Evolutionary conservation across 2,329 filamentous ascomycete species (phyloP).

Genomic region (Hortaea werneckii): DNA sequence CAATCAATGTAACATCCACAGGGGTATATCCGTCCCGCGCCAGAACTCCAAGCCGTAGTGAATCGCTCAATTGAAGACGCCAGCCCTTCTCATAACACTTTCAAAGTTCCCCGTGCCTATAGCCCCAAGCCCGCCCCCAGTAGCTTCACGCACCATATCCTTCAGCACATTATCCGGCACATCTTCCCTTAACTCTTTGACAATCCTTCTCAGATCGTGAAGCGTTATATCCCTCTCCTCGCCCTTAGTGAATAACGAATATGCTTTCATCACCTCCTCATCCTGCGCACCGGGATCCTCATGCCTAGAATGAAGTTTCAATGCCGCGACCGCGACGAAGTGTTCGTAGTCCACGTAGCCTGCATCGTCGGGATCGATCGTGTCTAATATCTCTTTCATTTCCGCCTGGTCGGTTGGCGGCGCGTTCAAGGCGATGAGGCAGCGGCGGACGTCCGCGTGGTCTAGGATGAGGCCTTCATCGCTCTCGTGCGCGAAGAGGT

Average conservation of each 20-base stretch:
- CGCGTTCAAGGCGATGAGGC: slow-evolving; percentile 63
- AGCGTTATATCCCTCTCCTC: slow-evolving; percentile 62
- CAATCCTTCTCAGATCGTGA: slow-evolving; percentile 66
- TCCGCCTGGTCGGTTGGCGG: slow-evolving; percentile 54
- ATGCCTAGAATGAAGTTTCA: slow-evolving; percentile 60
- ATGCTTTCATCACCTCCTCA: slow-evolving; percentile 72
- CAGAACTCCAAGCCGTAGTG: no score
- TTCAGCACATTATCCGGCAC: slow-evolving; percentile 72
- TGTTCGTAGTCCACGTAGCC: slow-evolving; percentile 69
- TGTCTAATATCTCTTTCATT: slow-evolving; percentile 63
- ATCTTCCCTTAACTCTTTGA: slow-evolving; percentile 71
- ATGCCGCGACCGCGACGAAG: slow-evolving; percentile 79
- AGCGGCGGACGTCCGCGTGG: slow-evolving; percentile 36
- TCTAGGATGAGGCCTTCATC: slow-evolving; percentile 28
- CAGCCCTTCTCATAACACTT: slow-evolving; percentile 72
- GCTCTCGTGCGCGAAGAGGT: slow-evolving; percentile 50
- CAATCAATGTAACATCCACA: no score
- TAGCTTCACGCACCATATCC: slow-evolving; percentile 94
- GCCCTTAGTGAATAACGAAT: slow-evolving; percentile 62
- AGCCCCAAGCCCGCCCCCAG: slow-evolving; percentile 64
- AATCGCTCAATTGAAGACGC: slow-evolving; percentile 59
- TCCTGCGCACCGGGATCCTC: slow-evolving; percentile 40
- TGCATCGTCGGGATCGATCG: slow-evolving; percentile 72
- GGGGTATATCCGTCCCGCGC: slow-evolving; percentile 7
- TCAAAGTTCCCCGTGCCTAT: slow-evolving; percentile 76